Percentiles rank a stretch among this genome's conserved stretches.
Conservation (phyloP, 2,329 filamentous ascomycete genomes). For the Parastagonospora nodorum region DNA sequence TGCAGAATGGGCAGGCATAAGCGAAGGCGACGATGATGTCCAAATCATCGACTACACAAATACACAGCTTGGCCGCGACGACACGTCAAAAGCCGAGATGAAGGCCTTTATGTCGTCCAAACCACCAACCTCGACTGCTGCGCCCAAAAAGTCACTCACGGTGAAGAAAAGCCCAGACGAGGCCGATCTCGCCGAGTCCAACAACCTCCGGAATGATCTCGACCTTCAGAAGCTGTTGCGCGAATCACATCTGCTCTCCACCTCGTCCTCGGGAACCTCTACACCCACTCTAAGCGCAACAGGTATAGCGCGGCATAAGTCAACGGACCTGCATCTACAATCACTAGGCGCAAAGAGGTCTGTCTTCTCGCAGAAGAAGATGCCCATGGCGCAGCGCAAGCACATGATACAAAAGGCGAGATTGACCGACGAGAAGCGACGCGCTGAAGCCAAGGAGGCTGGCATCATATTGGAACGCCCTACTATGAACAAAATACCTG, state of each 20-base stretch:
- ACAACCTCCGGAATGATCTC: slow-evolving; percentile 86
- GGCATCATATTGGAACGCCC: slow-evolving; percentile 80
- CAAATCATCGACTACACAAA: slow-evolving; percentile 51
- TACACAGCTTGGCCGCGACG: slow-evolving; percentile 14
- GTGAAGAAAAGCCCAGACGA: slow-evolving; percentile 22
- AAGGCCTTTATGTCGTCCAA: slow-evolving; percentile 76
- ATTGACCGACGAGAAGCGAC: slow-evolving; percentile 70
- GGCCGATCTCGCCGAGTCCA: slow-evolving; percentile 61
- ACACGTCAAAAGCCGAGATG: slow-evolving; percentile 62
- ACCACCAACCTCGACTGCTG: slow-evolving; percentile 50
- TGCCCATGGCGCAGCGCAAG: slow-evolving; percentile 85
- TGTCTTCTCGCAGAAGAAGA: slow-evolving; percentile 77
- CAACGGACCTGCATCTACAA: slow-evolving; percentile 82
- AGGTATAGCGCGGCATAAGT: slow-evolving; percentile 78
- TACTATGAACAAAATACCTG: slow-evolving; percentile 40
- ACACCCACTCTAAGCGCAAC: slow-evolving; percentile 51
- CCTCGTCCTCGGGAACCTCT: slow-evolving; percentile 53
- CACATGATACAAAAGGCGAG: slow-evolving; percentile 76
- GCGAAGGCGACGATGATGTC: slow-evolving; percentile 48
- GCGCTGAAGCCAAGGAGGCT: slow-evolving; percentile 83
- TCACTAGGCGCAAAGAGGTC: slow-evolving; percentile 78
- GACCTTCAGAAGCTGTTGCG: slow-evolving; percentile 87
- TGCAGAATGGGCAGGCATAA: slow-evolving; percentile 67
- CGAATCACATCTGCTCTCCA: slow-evolving; percentile 84
- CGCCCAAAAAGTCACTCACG: slow-evolving; percentile 17